Conservation (phyloP, 352 stramenopile species). For the Globisporangium alternatum region DNA sequence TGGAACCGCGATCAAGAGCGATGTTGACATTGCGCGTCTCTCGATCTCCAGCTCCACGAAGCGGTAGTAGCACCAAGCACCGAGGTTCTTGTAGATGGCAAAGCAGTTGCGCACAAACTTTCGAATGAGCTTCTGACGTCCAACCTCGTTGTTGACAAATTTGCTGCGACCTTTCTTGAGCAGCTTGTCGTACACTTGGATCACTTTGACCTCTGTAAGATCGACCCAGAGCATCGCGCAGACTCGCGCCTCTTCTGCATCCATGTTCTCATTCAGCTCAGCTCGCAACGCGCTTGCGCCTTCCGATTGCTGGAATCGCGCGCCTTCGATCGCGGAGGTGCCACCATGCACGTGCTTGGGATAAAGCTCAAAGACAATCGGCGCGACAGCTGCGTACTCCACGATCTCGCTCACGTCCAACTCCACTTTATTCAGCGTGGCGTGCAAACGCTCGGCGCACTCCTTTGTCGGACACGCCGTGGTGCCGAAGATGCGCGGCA, state of each 20-base stretch:
- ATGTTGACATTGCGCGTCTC: slow-evolving; percentile 46
- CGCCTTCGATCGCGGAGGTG: slow-evolving; percentile 7
- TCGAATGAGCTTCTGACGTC: slow-evolving; percentile 43
- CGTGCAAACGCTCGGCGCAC: slow-evolving; percentile 70
- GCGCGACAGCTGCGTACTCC: slow-evolving; percentile 65
- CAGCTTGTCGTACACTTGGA: slow-evolving; percentile 47
- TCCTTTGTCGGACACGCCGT: slow-evolving; percentile 74
- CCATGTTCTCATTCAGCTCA: slow-evolving; percentile 5
- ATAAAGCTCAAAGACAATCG: slow-evolving; percentile 66
- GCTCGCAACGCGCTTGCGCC: neutral
- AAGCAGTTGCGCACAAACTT: slow-evolving; percentile 62
- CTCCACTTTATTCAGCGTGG: slow-evolving; percentile 66
- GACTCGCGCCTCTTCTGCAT: slow-evolving; percentile 20
- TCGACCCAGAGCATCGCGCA: slow-evolving; percentile 41
- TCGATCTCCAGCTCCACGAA: slow-evolving; percentile 76
- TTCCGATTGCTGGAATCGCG: neutral
- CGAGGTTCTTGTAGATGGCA: slow-evolving; percentile 58
- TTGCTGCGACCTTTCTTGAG: slow-evolving; percentile 51
- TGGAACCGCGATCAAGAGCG: slow-evolving; percentile 47
- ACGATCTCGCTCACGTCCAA: slow-evolving; percentile 47
- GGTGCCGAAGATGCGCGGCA: slow-evolving; percentile 84
- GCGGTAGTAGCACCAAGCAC: slow-evolving; percentile 72
- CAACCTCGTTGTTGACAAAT: slow-evolving; percentile 27
- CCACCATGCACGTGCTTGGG: slow-evolving; percentile 21
- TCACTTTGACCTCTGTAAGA: slow-evolving; percentile 41